These are phyloP conservation scores for Amborella trichopoda DNA, from an alignment of 164 flowering plant genomes.

Conservation along the genomic window DNA sequence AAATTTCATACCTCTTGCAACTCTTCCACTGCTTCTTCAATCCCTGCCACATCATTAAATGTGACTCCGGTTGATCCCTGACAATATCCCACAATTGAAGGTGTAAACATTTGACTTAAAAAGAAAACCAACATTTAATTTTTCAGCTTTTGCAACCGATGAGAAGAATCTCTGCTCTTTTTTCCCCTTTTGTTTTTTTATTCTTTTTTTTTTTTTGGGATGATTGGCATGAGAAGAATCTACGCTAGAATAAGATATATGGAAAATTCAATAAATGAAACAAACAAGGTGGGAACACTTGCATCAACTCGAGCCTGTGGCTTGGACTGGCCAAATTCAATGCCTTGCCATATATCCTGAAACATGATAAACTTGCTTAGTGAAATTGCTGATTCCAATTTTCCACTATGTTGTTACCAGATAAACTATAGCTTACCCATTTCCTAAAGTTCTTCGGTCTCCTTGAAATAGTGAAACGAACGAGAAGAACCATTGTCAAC, in stretches of 20 bases:
- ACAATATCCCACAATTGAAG: neutral
- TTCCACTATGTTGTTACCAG: neutral
- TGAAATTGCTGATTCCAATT: neutral
- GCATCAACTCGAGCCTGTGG: conserved; percentile 99
- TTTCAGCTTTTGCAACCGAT: no score
- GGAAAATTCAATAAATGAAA: no score
- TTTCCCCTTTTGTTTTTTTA: no score
- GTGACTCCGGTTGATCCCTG: conserved; percentile 95
- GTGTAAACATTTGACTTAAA: no score
- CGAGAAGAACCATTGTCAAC: conserved; percentile 58
- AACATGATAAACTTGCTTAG: conserved; percentile 1
- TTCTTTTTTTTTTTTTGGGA: no score
- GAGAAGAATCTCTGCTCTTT: no score
- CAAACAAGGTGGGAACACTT: no score
- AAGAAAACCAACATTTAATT: no score
- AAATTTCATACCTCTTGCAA: conserved; percentile 85
- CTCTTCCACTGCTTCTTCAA: conserved; percentile 97
- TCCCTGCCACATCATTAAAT: conserved; percentile 87
- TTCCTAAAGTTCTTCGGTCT: conserved; percentile 84
- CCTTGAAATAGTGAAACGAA: conserved; percentile 85
- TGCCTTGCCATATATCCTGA: conserved; percentile 95
- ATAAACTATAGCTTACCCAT: conserved; percentile 47
- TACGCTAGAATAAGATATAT: no score
- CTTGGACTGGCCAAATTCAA: conserved; percentile 85
- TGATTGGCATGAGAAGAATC: no score